Base-by-base conservation (phyloP, 768 basidiomycete species). In the Serpula lacrymans region DNA sequence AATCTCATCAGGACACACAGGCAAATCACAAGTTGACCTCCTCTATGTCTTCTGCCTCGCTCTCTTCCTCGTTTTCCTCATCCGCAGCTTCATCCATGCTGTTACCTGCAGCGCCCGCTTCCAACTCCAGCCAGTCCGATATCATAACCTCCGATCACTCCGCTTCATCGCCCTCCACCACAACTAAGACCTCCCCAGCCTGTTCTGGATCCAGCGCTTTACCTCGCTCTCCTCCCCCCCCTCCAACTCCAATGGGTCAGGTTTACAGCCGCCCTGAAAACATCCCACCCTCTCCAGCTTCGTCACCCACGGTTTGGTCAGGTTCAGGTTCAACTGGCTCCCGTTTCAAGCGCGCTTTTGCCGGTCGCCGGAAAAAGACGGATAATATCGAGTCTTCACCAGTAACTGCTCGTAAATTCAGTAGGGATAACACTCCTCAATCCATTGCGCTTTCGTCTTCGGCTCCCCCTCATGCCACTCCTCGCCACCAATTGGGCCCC, bases 21-120 rank as follows among this genome's bases (percentile, higher is more conserved):
- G 55, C 56, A 55, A 55, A 43, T 59, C 60, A 53, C 55, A 59
- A 60, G 54, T 57, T 70, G 51, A 61, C 63, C 39, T 49, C 61
- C 44, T 60, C 67, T 51, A 58, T 59, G 50, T 69, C 72, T 43
- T 53, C 58, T 39, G 61, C 62, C 56, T 69, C 70, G 32, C 60
- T 63, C 44, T 62, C 67, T 23, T 67, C 71, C 58, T 70, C 74
- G 48, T 68, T 73, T 55, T 56, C 67, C 48, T 65, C 72, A 53
- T 64, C 71, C 45, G 57, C 62, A 50, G 63, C 57, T 46, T 59
- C 68, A 41, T 63, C 67, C 52, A 67, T 67, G 63, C 57, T 63
- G 57, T 57, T 62, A 48, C 66, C 57, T 49, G 59, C 60, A 51
- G 57, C 55, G 34, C 50, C 57, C 37, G 56, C 59, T 45, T 60